Base-by-base conservation (phyloP, 768 basidiomycete genomes). In the Cystobasidiopsis lactophilus region DNA sequence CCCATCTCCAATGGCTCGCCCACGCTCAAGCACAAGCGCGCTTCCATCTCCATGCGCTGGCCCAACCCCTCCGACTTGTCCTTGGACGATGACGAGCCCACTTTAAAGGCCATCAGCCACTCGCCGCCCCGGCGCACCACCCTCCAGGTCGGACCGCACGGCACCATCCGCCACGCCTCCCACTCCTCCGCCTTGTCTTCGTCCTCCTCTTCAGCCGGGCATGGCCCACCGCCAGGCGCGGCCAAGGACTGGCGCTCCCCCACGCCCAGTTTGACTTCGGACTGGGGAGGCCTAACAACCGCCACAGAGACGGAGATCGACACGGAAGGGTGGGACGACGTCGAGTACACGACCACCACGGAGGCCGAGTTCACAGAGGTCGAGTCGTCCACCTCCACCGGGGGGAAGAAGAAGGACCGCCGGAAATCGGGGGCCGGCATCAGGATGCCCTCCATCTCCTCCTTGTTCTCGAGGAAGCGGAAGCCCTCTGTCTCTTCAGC, bases 261-360 rank as follows among this genome's bases (percentile, higher is more conserved):
- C 5, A 56, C 55, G 2, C 55, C 55, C 26, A 52, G 50, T n/a
- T 29, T 56, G 29, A 52, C 54, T 9, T 50, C 50, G n/a, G 50
- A 52, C 30, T 19, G 27, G 21, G 50, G 50, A 21, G 33, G 23
- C 23, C 30, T 44, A 2, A 50, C 53, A n/a, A 54, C 19, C 19
- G 26, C 31, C n/a, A 54, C 52, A 3, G 50, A 37, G 3, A 52
- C 54, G 44, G 54, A 55, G 43, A 44, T 48, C 11, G 55, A 52
- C 27, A 56, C 51, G 26, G 55, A 56, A 37, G 50, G 50, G 9
- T 33, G 26, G 48, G 30, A 50, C 35, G 48, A 50, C n/a, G 3
- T 50, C 18, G 48, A 37, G 18, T 14, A 35, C 24, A 13, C 23
- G 10, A 10, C 13, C 41, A 19, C 45, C 10, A 31, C 45, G 30